Evolutionary conservation across 164 flowering plant genomes (phyloP), one percentile per base, ranked within the genome.

Genomic region (Paratinospora sagittata): DNA sequence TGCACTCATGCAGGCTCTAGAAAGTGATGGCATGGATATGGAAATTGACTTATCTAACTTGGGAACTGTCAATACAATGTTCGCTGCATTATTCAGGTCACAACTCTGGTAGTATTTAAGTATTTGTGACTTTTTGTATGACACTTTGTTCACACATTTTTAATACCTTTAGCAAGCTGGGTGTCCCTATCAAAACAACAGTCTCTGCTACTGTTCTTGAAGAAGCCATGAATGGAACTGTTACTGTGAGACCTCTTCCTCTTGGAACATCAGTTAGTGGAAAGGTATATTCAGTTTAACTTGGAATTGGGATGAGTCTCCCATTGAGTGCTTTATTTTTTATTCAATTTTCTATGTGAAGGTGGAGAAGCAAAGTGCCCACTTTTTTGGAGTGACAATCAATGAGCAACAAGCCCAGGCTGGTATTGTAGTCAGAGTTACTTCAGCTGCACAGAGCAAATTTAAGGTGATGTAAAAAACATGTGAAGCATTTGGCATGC

Each of bases 101-200:
- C 24, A 55, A 55, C 24, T 19, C 61, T n/a, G 24, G 61, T 19
- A 5, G 61, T 17, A 55, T 55, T 55, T 21, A 55, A 55, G 24
- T 55, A 55, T 19, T 19, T 55, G 8, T n/a, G 61, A 23, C 61
- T 55, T 55, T n/a, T 19, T 23, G 21, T 4, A 1, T 21, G 55
- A 11, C n/a, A 34, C 66, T 23, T 9, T 65, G 60, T 21, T 16
- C 63, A 58, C 72, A 74, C 64, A 26, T 69, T 65, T 30, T 66
- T 30, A 58, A 45, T 17, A 7, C 60, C 79, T 71, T 68, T 76
- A 96, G 99, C 89, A 96, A 96, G 84, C 84, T 96, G 70, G 99
- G 99, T 36, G 97, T 96, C 58, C 99, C 98, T 58, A 96, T 96
- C 84, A 96, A 96, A 82, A 96, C 99, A 64, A 91, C 99, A 68